These are phyloP conservation scores for Patellifolia procumbens DNA, from an alignment of 179 eudicot genomes.

Conservation along the genomic window DNA sequence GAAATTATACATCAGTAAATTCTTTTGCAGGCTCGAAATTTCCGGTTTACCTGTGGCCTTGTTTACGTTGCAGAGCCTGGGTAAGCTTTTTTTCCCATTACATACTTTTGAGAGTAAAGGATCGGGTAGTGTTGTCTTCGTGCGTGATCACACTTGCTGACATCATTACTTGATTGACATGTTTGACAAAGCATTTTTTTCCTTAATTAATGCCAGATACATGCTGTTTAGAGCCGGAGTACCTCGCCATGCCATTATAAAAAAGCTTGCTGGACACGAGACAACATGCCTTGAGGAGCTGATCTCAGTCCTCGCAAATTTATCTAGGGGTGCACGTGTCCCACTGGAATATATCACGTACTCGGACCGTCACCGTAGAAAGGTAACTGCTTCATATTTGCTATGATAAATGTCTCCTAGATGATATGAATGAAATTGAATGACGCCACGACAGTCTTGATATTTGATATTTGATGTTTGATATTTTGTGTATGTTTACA, in stretches of 20 bases:
- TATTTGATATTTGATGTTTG: not conserved
- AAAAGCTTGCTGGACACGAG: slow-evolving; percentile 84
- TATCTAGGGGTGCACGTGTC: slow-evolving; percentile 81
- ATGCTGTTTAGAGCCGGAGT: slow-evolving; percentile 95
- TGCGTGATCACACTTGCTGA: not conserved
- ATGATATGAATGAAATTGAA: not conserved
- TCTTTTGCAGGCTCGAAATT: slow-evolving; percentile 84
- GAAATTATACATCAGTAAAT: slow-evolving; percentile 9
- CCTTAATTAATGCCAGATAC: slow-evolving; percentile 48
- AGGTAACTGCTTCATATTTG: slow-evolving; percentile 46
- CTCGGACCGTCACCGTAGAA: slow-evolving; percentile 78
- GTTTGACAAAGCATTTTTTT: slow-evolving; percentile 4
- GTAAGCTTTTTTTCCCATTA: slow-evolving; percentile 46
- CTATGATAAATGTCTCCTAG: not conserved
- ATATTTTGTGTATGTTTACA: not conserved
- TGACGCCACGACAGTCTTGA: too few relatives aligned
- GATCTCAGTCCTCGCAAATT: slow-evolving; percentile 61
- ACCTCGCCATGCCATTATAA: slow-evolving; percentile 95
- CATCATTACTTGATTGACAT: slow-evolving; percentile 7
- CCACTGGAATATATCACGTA: slow-evolving; percentile 85
- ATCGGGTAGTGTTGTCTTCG: not conserved
- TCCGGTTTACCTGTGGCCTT: slow-evolving; percentile 90
- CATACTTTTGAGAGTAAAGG: not conserved
- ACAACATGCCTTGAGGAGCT: slow-evolving; percentile 68
- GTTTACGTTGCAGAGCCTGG: slow-evolving; percentile 98